Evolutionary conservation across 192 early-diverging fungal species (phyloP).

Genomic region (Coemansia sp.): DNA sequence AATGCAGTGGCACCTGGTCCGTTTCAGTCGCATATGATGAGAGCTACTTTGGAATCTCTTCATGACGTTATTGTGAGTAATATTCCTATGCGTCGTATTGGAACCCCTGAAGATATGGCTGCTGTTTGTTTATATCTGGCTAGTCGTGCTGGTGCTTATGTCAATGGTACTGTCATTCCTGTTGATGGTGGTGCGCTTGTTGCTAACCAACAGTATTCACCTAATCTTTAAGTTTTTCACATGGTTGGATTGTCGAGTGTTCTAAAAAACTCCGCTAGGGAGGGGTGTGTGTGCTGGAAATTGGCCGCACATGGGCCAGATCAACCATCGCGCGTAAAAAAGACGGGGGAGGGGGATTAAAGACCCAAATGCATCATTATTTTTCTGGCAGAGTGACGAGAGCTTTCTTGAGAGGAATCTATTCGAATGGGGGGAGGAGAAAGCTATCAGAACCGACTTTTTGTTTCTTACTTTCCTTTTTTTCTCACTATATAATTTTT

Average conservation of each 20-base stretch:
- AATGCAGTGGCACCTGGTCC: constrained; percentile 73
- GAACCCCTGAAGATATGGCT: constrained; percentile 81
- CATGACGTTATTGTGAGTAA: constrained; percentile 55
- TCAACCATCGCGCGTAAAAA: too few species aligned
- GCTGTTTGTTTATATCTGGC: constrained; percentile 79
- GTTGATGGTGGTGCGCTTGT: constrained; percentile 76
- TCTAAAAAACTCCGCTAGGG: too few species aligned
- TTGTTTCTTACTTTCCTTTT: neutral
- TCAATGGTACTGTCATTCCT: constrained; percentile 80
- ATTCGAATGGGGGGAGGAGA: too few species aligned
- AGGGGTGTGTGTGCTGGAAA: too few species aligned
- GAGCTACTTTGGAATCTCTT: constrained; percentile 56
- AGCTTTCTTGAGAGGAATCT: too few species aligned
- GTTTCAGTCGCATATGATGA: constrained; percentile 81
- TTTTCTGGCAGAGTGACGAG: too few species aligned
- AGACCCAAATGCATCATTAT: too few species aligned
- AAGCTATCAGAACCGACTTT: too few species aligned
- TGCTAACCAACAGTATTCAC: constrained; percentile 14
- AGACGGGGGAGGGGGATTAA: too few species aligned
- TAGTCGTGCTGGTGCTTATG: constrained; percentile 72
- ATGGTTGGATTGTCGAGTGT: too few species aligned
- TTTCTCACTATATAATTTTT: neutral
- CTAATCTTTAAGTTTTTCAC: too few species aligned
- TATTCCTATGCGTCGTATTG: constrained; percentile 77
- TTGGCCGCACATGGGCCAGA: too few species aligned